Percentiles rank a stretch among this genome's conserved stretches.
Conservation (phyloP, 2,329 filamentous ascomycete genomes). For the Endothia cerciana region DNA sequence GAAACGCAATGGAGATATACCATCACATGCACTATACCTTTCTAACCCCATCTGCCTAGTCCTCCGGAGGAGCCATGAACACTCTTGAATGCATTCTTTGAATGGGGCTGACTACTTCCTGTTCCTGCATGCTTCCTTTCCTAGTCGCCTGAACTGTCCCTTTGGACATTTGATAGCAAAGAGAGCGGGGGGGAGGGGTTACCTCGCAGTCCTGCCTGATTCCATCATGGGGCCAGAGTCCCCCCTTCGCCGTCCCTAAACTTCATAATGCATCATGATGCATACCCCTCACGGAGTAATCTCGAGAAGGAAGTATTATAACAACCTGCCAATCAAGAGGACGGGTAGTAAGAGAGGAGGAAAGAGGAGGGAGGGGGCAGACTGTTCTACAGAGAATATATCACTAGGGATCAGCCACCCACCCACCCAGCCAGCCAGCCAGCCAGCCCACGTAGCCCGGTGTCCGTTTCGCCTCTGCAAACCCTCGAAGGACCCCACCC, state of each 20-base stretch:
- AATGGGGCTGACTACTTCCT: background rate
- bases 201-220: too few species aligned
- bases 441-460: too few species aligned
- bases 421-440: too few species aligned
- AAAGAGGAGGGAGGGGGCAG: too few species aligned
- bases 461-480: too few species aligned
- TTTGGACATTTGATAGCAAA: background rate
- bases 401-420: too few species aligned
- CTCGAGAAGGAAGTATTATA: background rate
- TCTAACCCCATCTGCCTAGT: background rate
- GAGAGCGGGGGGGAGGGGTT: background rate
- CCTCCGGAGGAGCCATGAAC: background rate
- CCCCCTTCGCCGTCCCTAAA: background rate
- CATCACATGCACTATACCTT: background rate
- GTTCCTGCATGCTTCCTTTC: background rate
- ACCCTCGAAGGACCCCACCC: too few species aligned
- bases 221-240: background rate
- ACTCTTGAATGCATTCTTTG: too few species aligned
- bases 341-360: too few species aligned
- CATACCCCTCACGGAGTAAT: background rate
- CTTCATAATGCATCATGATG: background rate
- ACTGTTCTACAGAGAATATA: too few species aligned
- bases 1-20: background rate
- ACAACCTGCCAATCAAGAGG: too few species aligned
- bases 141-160: background rate